Percentiles rank a stretch among this genome's conserved stretches.
These are phyloP conservation scores for Hamamelis virginiana DNA, from an alignment of 164 flowering plant species.

Conservation along the genomic window DNA sequence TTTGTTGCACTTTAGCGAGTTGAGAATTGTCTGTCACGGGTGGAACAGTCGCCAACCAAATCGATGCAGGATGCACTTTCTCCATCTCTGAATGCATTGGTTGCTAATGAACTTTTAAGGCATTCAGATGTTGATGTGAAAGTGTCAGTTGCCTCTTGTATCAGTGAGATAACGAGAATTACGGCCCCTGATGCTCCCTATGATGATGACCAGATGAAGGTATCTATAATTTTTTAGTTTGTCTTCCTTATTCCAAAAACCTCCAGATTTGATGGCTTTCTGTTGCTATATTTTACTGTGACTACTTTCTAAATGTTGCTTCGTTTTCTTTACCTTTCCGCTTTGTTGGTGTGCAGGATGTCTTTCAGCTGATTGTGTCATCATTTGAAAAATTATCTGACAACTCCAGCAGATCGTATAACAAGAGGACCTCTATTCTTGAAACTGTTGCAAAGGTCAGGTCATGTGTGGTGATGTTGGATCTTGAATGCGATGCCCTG, in stretches of 20 bases:
- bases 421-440: constrained; percentile 55
- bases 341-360: constrained; percentile 38
- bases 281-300: not conserved
- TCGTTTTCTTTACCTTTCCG: not conserved
- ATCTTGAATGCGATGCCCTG: constrained; percentile 67
- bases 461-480: constrained; percentile 75
- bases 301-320: not conserved
- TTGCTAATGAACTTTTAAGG: constrained; percentile 43
- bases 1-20: constrained; percentile 39
- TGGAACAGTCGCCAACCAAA: constrained; percentile 72
- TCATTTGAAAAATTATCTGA: constrained; percentile 57
- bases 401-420: constrained; percentile 45
- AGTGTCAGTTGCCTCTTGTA: constrained; percentile 73
- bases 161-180: constrained; percentile 81
- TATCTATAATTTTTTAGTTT: constrained; percentile 13
- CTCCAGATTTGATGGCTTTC: not conserved
- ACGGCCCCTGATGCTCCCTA: constrained; percentile 90
- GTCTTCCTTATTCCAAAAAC: not conserved
- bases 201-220: constrained; percentile 84
- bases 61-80: constrained; percentile 50
- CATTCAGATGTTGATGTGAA: constrained; percentile 68
- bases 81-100: constrained; percentile 57
- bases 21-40: constrained; percentile 49
- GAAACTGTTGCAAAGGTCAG: constrained; percentile 72
- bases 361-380: constrained; percentile 69